A percentile compares a stretch with the other conserved stretches of the same genome.
These are phyloP conservation scores for Eucalyptus virginea DNA, from an alignment of 345 rosid species.

Conservation along the genomic window DNA sequence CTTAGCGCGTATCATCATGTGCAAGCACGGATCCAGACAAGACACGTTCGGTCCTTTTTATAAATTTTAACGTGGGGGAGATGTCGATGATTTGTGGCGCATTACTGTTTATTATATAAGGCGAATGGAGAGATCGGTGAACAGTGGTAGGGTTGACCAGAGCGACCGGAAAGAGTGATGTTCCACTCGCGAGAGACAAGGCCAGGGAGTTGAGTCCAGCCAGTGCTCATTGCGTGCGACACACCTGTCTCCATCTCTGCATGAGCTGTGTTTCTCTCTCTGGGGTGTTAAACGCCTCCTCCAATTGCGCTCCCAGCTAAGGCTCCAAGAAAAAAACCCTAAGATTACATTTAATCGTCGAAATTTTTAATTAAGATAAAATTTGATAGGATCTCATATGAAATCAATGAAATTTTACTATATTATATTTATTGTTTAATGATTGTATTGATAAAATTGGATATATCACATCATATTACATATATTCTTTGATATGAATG, in stretches of 20 bases:
- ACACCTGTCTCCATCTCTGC: neutral
- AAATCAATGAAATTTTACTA: no score
- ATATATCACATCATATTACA: no score
- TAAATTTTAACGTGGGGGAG: neutral
- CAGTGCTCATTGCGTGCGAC: neutral
- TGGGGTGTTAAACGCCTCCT: neutral
- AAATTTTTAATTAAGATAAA: neutral
- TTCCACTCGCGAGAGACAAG: neutral
- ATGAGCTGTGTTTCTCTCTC: neutral
- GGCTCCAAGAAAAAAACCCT: neutral
- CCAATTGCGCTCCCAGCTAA: neutral
- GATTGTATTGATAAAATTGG: no score
- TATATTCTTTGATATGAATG: no score
- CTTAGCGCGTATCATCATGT: neutral
- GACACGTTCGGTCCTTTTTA: neutral
- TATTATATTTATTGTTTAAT: no score
- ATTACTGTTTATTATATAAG: neutral
- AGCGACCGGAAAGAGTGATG: neutral
- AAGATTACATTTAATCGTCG: fast-evolving
- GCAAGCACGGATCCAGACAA: neutral
- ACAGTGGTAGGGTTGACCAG: neutral
- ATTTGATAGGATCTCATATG: no score
- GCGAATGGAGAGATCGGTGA: neutral
- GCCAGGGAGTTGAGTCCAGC: neutral
- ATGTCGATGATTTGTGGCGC: neutral